Conservation (phyloP, 495 filamentous ascomycete genomes). For the Penicillium crystallinum region DNA sequence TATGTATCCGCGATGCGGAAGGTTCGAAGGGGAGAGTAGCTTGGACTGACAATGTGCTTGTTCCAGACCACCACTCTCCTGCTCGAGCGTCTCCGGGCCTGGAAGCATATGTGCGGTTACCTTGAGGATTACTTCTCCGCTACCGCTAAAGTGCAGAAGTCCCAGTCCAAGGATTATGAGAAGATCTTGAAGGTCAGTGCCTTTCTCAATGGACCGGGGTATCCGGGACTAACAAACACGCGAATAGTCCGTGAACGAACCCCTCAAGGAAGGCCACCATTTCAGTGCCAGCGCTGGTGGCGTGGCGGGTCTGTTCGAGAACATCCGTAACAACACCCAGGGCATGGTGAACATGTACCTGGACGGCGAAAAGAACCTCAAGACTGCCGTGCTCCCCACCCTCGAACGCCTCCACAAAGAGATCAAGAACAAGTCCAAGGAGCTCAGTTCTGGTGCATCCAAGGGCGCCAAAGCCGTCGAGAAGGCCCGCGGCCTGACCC, state of each 20-base stretch:
- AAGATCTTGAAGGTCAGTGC: conserved; percentile 75
- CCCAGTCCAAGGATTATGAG: conserved; percentile 90
- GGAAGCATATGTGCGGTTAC: conserved; percentile 90
- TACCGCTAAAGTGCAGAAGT: conserved; percentile 77
- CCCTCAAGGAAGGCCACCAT: conserved; percentile 80
- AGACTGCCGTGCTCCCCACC: conserved; percentile 74
- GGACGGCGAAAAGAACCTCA: conserved; percentile 85
- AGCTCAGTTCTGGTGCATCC: conserved; percentile 74
- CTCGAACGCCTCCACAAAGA: conserved; percentile 89
- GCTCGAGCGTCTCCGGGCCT: conserved; percentile 79
- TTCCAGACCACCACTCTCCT: conserved; percentile 68
- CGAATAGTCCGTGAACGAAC: conserved; percentile 71
- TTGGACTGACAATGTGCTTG: conserved; percentile 8
- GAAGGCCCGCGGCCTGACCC: conserved; percentile 77
- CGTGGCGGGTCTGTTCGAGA: conserved; percentile 85
- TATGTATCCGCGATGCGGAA: conserved; percentile 32
- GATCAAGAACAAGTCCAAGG: conserved; percentile 92
- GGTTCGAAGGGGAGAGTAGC: background rate
- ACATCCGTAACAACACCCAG: conserved; percentile 86
- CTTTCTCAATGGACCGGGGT: background rate
- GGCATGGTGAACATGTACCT: conserved; percentile 79
- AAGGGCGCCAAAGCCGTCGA: conserved; percentile 86
- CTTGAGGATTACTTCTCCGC: conserved; percentile 82
- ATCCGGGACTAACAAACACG: background rate
- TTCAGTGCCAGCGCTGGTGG: conserved; percentile 85